Base-by-base conservation (phyloP, 2,329 filamentous ascomycete species). In the Aspergillus quadrilineatus region DNA sequence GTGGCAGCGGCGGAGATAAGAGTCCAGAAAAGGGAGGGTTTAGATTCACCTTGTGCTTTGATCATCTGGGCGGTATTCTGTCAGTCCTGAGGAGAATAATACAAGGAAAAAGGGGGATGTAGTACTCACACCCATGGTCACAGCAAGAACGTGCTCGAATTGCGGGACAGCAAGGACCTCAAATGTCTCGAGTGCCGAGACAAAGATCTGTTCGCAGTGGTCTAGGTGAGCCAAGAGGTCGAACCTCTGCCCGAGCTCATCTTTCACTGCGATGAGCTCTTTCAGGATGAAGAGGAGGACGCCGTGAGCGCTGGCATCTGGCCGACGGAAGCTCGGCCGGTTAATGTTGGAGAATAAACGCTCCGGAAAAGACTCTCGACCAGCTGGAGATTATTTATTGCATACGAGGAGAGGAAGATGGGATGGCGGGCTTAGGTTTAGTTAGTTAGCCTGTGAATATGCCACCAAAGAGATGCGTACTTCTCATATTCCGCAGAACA, bases 161-260 rank as follows among this genome's bases (percentile, higher is more conserved):
- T 55, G 64, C 9, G 67, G 63, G n/a, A 63, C 54, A n/a, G 55
- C 55, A 4, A 66, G 47, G 7, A 69, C 56, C 12, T 69, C 65
- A 47, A 63, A 66, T 28, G 55, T 64, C 45, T 68, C 63, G 6
- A 68, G 49, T 4, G 44, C 59, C 9, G 55, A 50, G 17, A 57
- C 58, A 29, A 65, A 63, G 44, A 56, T 61, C 30, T 58, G 26
- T 29, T 59, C 58, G 42, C 60, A 63, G 10, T 39, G 41, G 1
- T 44, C 41, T 2, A 56, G 9, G 46, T 64, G 48, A 2, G 41
- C 6, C 15, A 55, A 43, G 6, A 65, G 49, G 41, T 66, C 60
- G 46, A 58, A 60, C 15, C 43, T 44, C 12, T 63, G 47, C 9
- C 52, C 59, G 9, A 64, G 43, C 0, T 42, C 32, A 36, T 61